These are phyloP conservation scores for Prunus davidiana DNA, from an alignment of 306 rosid genomes.

Conservation along the genomic window DNA sequence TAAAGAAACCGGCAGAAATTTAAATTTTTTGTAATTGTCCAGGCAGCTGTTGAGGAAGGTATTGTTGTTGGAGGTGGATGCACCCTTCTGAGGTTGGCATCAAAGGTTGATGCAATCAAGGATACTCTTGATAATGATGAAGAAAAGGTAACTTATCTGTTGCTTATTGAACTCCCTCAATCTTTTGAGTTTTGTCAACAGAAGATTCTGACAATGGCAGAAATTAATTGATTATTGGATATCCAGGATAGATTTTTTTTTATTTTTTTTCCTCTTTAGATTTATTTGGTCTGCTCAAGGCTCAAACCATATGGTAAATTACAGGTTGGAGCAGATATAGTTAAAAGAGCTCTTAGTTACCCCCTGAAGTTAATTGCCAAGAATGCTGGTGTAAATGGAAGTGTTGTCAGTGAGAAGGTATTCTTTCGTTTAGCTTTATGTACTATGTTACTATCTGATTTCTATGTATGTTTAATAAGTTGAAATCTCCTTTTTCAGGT, in stretches of 20 bases:
- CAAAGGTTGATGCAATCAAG: constrained; percentile 89
- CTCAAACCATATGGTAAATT: constrained; percentile 11
- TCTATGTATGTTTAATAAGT: background rate
- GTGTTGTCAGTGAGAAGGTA: constrained; percentile 99
- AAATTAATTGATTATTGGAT: background rate
- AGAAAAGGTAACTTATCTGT: constrained; percentile 61
- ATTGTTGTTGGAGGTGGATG: constrained; percentile 99
- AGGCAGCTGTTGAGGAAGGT: constrained; percentile 99
- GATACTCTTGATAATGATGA: constrained; percentile 79
- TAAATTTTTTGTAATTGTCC: constrained; percentile 5
- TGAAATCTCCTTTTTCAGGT: constrained; percentile 41
- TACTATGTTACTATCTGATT: background rate
- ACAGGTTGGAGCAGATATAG: constrained; percentile 98
- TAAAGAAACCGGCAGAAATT: background rate
- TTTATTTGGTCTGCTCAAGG: background rate
- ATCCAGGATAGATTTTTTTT: background rate
- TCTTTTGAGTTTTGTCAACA: background rate
- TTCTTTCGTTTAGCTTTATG: background rate
- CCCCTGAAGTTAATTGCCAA: constrained; percentile 94
- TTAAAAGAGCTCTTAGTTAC: constrained; percentile 88
- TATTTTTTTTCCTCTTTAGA: background rate
- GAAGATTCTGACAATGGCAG: background rate
- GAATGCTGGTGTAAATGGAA: constrained; percentile 98
- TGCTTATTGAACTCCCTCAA: background rate
- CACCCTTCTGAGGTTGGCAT: constrained; percentile 86